Base-by-base conservation (phyloP, 345 rosid species). In the Sonneratia alba region DNA sequence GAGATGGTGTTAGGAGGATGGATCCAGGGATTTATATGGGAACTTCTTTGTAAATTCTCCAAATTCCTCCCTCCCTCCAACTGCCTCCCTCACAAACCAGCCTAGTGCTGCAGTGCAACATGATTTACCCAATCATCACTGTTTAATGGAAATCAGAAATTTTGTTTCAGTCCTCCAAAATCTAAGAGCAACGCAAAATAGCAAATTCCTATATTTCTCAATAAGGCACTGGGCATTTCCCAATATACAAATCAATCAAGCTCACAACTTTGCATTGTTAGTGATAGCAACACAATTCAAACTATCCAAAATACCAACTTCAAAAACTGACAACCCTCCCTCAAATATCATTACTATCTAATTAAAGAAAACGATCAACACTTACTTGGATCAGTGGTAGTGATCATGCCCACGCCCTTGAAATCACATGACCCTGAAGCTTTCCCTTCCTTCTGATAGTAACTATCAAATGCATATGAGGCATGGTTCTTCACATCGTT, bases 311-410 rank as follows among this genome's bases (percentile, higher is more conserved):
- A n/a, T 24, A 10, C 36, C 37, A 62, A 62, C 7, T 62, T 12
- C 16, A 27, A 62, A 62, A 32, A 62, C 66, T 59, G 24, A 8
- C 34, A 3, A 18, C 7, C 14, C 21, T 59, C 64, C 24, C 22
- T 1, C 13, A 12, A 59, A 62, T 62, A 37, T 6, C 66, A 36
- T 36, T 19, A 9, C 38, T 32, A 18, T 48, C 21, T 6, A 22
- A 40, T n/a, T 38, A 24, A 38, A 27, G 21, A 40, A 36, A 51
- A 73, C 7, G n/a, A 42, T 47, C 32, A 38, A 43, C 4, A 74
- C 98, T 88, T 87, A 95, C 99, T 92, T 81, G 99, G 99, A 75
- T 95, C 94, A 7, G 93, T 86, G 66, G 97, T 89, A 70, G 99
- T 95, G 85, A 92, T 90, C 88, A 85, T 89, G 68, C 93, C 99